Base-by-base conservation (phyloP, 148 eudicot species). In the Rheum nobile region DNA sequence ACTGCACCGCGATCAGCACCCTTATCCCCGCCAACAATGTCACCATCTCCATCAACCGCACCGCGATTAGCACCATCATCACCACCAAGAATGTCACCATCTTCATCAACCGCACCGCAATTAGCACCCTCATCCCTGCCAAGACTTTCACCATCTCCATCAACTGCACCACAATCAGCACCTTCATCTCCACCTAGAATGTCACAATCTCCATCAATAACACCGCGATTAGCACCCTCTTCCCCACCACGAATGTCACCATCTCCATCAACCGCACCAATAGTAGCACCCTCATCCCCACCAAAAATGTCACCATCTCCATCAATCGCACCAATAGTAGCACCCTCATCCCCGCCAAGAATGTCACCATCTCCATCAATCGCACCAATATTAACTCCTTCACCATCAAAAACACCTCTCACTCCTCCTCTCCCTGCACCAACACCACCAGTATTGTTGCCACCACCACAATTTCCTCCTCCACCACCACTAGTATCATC, bases 151-250 rank as follows among this genome's bases (percentile, higher is more conserved):
- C 9, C 78, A 9, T 47, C 50, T 24, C 9, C 75, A 16, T 38
- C 65, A 0, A 78, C 78, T 3, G 31, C 75, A 17, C 47, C 61
- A 9, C 74, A 80, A 6, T 6, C 80, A 9, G 63, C 80, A 19
- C 44, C 80, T 22, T 4, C 77, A 48, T 14, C 46, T 63, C 76
- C 81, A 1, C 48, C 63, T n/a, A n/a, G n/a, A n/a, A n/a, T n/a
- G n/a, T n/a, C n/a, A n/a, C n/a, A n/a, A 14, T 10, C 59, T 12
- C 21, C 55, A 43, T 3, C 74, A 8, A 72, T 79, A 0, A n/a
- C 84, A 1, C 77, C 79, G 26, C 43, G 63, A 52, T 26, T 73
- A 47, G 28, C 76, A 11, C 77, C 82, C 0, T 79, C 76, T n/a
- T 78, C 74, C 16, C 41, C 81, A 21, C 72, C 76, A 26, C 17